Evolutionary conservation across 345 rosid genomes (phyloP).

Genomic region (Cardamine occulta): DNA sequence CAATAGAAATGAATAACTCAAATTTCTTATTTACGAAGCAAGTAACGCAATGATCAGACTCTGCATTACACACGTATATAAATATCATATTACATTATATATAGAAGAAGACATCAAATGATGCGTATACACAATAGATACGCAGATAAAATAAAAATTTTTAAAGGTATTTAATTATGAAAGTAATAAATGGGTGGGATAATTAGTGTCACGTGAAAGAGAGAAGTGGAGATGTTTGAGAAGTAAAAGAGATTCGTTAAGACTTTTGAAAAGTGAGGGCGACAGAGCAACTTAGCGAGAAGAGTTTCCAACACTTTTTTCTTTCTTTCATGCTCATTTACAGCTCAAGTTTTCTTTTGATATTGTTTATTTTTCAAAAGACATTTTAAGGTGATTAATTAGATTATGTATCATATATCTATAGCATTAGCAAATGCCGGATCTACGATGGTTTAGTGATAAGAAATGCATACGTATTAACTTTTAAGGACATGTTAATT

Average conservation of each 20-base stretch:
- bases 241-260: constrained; percentile 43
- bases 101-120: constrained; percentile 25
- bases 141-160: neutral
- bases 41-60: constrained; percentile 3
- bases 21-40: neutral
- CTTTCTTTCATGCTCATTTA: constrained; percentile 34
- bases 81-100: neutral
- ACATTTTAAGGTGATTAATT: constrained; percentile 12
- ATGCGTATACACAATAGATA: constrained; percentile 34
- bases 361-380: constrained; percentile 6
- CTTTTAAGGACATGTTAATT: neutral
- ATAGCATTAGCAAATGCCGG: neutral
- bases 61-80: constrained; percentile 4
- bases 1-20: neutral
- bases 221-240: constrained; percentile 38
- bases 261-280: constrained; percentile 46
- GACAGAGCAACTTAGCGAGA: constrained; percentile 39
- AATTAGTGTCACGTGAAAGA: constrained; percentile 48
- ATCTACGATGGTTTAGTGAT: constrained; percentile 2
- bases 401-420: constrained; percentile 8
- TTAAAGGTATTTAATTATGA: neutral
- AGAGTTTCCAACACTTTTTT: constrained; percentile 45
- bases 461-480: constrained; percentile 5
- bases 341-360: constrained; percentile 41
- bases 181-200: constrained; percentile 41